Evolutionary conservation across 2,329 filamentous ascomycete genomes (phyloP).

Genomic region (Botrytis porri): DNA sequence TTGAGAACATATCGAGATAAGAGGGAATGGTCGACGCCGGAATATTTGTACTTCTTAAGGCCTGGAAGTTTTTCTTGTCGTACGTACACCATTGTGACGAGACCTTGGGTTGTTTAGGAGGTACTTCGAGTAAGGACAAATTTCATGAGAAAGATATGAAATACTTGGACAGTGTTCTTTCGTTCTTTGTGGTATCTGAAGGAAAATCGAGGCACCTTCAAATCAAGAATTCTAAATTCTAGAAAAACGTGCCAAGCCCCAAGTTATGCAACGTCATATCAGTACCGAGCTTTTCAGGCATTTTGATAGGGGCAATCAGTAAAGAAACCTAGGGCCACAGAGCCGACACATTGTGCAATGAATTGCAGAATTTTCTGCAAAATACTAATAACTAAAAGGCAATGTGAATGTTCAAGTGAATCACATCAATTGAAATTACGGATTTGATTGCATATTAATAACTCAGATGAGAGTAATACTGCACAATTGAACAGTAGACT

Average conservation of each 20-base stretch:
- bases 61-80: slow-evolving; percentile 85
- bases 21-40: slow-evolving; percentile 83
- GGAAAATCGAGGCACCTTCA: background rate
- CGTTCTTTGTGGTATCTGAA: background rate
- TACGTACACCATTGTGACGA: slow-evolving; percentile 80
- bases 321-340: background rate
- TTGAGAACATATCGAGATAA: slow-evolving; percentile 92
- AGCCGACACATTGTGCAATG: slow-evolving; percentile 6
- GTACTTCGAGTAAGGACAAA: background rate
- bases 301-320: slow-evolving; percentile 15
- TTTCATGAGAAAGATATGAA: background rate
- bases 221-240: slow-evolving; percentile 18
- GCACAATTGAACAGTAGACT: background rate
- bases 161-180: background rate
- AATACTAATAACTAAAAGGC: background rate
- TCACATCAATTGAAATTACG: background rate
- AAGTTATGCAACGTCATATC: slow-evolving; percentile 13
- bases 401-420: background rate
- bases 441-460: background rate
- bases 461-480: background rate
- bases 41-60: slow-evolving; percentile 95
- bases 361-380: slow-evolving; percentile 1
- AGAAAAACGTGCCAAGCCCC: slow-evolving; percentile 24
- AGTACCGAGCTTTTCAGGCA: slow-evolving; percentile 15
- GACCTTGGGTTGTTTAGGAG: background rate